Conservation (phyloP, 1,139 yeast genomes). For the Hemisphaericaspora xylanilytica region DNA sequence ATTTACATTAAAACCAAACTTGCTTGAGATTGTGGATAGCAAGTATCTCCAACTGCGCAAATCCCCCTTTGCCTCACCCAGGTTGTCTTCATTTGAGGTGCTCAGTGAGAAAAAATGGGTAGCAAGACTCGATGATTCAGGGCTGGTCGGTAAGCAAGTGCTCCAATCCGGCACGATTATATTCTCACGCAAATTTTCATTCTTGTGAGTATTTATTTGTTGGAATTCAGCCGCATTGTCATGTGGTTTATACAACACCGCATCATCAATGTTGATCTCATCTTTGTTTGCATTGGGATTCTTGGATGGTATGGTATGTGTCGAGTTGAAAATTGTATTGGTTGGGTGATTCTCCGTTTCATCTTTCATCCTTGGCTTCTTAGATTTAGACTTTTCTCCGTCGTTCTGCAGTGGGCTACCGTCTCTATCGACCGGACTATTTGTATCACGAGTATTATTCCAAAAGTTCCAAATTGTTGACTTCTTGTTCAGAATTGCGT, state of each 20-base stretch:
- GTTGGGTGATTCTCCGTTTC: slow-evolving; percentile 18
- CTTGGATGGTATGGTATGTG: slow-evolving; percentile 30
- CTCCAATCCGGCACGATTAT: slow-evolving; percentile 47
- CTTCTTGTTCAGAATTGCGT: slow-evolving; percentile 27
- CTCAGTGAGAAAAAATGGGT: slow-evolving; percentile 12
- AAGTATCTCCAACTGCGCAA: slow-evolving; percentile 35
- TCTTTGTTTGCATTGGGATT: slow-evolving; percentile 15
- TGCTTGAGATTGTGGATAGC: slow-evolving; percentile 34
- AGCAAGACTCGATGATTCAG: slow-evolving; percentile 14
- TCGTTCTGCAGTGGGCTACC: slow-evolving; percentile 1
- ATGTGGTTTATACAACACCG: slow-evolving; percentile 48
- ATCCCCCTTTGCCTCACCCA: slow-evolving; percentile 4
- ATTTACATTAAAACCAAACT: slow-evolving; percentile 38
- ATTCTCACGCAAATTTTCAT: slow-evolving; percentile 43
- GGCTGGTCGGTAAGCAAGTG: slow-evolving; percentile 36
- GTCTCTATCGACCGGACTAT: background rate
- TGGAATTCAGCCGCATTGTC: slow-evolving; percentile 41
- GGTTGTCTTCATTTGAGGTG: slow-evolving; percentile 18
- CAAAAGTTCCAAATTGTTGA: slow-evolving; percentile 40
- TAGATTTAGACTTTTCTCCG: slow-evolving; percentile 14
- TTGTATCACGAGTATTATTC: slow-evolving; percentile 19
- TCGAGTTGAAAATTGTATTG: slow-evolving; percentile 37
- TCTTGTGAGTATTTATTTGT: slow-evolving; percentile 46
- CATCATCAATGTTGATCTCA: slow-evolving; percentile 32
- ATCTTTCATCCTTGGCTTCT: slow-evolving; percentile 7